Base-by-base conservation (phyloP, 106 monocot genomes). In the Acanthochlamys bracteata region DNA sequence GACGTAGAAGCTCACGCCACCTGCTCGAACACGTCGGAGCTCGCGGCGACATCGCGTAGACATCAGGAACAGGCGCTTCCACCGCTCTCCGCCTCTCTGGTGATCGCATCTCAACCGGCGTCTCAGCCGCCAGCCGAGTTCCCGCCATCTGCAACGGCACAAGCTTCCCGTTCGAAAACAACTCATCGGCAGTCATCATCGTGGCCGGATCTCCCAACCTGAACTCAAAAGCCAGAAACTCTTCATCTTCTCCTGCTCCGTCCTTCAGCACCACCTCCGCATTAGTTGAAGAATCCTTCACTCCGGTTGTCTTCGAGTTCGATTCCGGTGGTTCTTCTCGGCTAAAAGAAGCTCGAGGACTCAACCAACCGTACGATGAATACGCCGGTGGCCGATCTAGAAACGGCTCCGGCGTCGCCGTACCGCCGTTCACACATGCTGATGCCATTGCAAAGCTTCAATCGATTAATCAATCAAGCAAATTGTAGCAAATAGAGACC, bases 151-250 rank as follows among this genome's bases (percentile, higher is more conserved):
- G 85, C 11, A 98, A 83, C 11, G 96, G 84, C 4, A 98, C 75
- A 14, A 98, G 81, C 83, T 85, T 91, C 10, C 96, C 96, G n/a
- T 80, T 76, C 43, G 83, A 80, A 72, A 98, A 91, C 41, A 98
- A 82, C 80, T 98, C 74, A 58, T 98, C 93, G 11, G 93, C 93
- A 3, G 83, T 71, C 59, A 84, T 78, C 86, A 83, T 83, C 20
- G 65, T 52, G 21, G 68, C 80, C 14, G 90, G 74, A 49, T 83
- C 82, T 13, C 82, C 75, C 16, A 87, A 71, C 14, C 64, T 80
- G 77, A 90, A 90, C 84, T 87, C 94, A 63, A 95, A 90, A 53
- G 86, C 89, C 19, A 74, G 65, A 57, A 73, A 66, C 19, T 75
- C 75, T 63, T 53, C 71, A 24, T 14, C 55, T 7, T 49, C 33